phyloP scores from a whole-genome alignment of 768 basidiomycete genomes.

The Antrodiella citrinella region DNA sequence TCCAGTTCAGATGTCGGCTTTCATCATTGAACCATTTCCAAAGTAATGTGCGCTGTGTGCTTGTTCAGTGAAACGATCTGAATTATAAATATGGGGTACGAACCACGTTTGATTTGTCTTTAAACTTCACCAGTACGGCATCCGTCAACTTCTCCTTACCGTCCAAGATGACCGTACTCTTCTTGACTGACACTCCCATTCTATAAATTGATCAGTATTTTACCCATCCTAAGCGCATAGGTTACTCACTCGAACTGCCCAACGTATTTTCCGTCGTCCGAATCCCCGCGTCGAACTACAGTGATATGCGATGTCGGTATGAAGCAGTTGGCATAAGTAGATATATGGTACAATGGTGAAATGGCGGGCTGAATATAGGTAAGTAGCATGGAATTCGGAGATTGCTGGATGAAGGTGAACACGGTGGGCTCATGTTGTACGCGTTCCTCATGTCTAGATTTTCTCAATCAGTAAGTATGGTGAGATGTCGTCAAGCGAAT shows the following conservation, averaged over 20 bases:
- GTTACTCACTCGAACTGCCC: slow-evolving; percentile 40
- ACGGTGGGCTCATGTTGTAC: slow-evolving; percentile 3
- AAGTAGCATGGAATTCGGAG: slow-evolving; percentile 15
- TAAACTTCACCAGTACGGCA: slow-evolving; percentile 12
- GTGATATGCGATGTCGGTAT: slow-evolving; percentile 42
- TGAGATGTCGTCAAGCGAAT: neutral
- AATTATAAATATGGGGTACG: neutral
- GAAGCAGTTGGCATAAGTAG: slow-evolving; percentile 41
- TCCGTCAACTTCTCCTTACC: slow-evolving; percentile 14
- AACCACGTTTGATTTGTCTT: slow-evolving; percentile 12
- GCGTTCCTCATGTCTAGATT: neutral
- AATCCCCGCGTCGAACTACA: slow-evolving; percentile 29
- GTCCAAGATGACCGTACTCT: slow-evolving; percentile 11
- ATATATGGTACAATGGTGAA: slow-evolving; percentile 33
- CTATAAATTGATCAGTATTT: slow-evolving; percentile 1
- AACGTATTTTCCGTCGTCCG: slow-evolving; percentile 34
- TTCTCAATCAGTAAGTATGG: too few species aligned
- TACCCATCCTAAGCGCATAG: neutral
- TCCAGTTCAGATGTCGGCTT: slow-evolving; percentile 12
- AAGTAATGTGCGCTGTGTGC: slow-evolving; percentile 15
- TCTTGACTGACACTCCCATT: slow-evolving; percentile 18
- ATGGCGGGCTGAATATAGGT: neutral
- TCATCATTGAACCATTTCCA: slow-evolving; percentile 16
- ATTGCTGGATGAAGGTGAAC: slow-evolving; percentile 12
- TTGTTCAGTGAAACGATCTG: neutral